phyloP scores from a whole-genome alignment of 2,329 filamentous ascomycete species.

The Thielaviopsis populi region DNA sequence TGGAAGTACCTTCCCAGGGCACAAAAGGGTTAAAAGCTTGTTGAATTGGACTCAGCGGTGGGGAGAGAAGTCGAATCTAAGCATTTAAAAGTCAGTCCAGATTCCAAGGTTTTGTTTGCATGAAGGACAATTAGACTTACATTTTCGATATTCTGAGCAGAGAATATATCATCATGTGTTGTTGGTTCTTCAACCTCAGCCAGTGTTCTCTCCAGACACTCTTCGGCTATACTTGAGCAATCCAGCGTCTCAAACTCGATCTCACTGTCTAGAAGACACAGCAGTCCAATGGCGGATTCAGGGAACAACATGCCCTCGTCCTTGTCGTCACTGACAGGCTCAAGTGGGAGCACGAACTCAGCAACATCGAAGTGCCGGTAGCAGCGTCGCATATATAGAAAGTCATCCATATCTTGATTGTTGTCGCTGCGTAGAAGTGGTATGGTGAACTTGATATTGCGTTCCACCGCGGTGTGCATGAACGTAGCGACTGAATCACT shows the following conservation, averaged over 20 bases:
- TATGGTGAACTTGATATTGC: not conserved
- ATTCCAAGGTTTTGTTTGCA: not conserved
- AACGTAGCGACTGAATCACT: not conserved
- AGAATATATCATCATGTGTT: not conserved
- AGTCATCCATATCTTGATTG: not conserved
- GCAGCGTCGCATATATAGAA: not conserved
- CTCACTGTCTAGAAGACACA: slow-evolving; percentile 9
- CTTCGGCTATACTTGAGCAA: not conserved
- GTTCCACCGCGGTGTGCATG: slow-evolving; percentile 1
- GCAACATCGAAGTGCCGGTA: slow-evolving; percentile 4
- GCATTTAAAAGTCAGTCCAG: not conserved
- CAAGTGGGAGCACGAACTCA: slow-evolving; percentile 7
- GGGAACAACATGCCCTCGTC: slow-evolving; percentile 16
- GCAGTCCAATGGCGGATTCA: not conserved
- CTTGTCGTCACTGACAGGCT: slow-evolving; percentile 9
- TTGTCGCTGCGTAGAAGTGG: slow-evolving; percentile 1
- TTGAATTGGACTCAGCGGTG: slow-evolving; percentile 11
- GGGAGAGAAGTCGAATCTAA: slow-evolving; percentile 10
- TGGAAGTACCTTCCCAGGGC: slow-evolving; percentile 9
- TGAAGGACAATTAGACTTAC: not conserved
- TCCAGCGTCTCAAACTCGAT: slow-evolving; percentile 8
- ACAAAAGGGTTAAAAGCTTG: slow-evolving; percentile 1
- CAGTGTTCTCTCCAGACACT: not conserved
- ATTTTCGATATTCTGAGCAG: not conserved
- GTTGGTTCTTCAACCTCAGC: not conserved